Conservation (phyloP, 2,329 filamentous ascomycete genomes). For the Alternaria ethzedia region DNA sequence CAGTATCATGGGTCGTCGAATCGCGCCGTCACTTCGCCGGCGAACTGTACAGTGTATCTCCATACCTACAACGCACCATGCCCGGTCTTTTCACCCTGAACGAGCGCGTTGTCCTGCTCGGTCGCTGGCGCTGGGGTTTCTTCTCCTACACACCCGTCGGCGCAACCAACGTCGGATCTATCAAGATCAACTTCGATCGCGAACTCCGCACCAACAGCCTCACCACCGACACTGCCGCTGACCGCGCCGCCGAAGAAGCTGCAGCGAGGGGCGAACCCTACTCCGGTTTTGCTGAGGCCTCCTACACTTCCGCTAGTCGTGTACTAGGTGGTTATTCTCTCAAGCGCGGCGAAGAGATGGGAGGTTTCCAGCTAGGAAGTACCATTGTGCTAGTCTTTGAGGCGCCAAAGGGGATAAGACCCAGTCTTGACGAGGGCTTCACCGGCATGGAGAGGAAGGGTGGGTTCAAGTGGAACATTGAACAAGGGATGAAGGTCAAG, state of each 20-base stretch:
- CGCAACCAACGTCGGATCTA: slow-evolving; percentile 95
- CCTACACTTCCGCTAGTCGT: slow-evolving; percentile 77
- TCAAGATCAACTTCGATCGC: slow-evolving; percentile 94
- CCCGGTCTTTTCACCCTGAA: slow-evolving; percentile 96
- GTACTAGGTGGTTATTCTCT: slow-evolving; percentile 85
- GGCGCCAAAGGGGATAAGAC: slow-evolving; percentile 71
- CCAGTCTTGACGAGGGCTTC: slow-evolving; percentile 64
- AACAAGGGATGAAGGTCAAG: slow-evolving; percentile 86
- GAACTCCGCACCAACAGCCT: slow-evolving; percentile 93
- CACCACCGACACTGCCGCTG: slow-evolving; percentile 89
- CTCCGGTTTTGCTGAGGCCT: slow-evolving; percentile 90
- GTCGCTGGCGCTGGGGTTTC: slow-evolving; percentile 96
- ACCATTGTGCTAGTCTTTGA: slow-evolving; percentile 97
- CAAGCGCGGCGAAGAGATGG: slow-evolving; percentile 92
- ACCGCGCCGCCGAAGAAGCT: slow-evolving; percentile 82
- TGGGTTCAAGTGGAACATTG: slow-evolving; percentile 85
- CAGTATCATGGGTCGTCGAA: slow-evolving; percentile 93
- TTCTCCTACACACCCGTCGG: slow-evolving; percentile 96
- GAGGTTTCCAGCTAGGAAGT: slow-evolving; percentile 93
- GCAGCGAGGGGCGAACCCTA: slow-evolving; percentile 78
- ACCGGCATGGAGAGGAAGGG: slow-evolving; percentile 60
- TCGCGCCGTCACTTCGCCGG: slow-evolving; percentile 95
- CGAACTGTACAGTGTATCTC: slow-evolving; percentile 92
- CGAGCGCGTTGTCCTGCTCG: slow-evolving; percentile 91
- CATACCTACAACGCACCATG: slow-evolving; percentile 89